Conservation (phyloP, 306 rosid species). For the Aeschynomene evenia region DNA sequence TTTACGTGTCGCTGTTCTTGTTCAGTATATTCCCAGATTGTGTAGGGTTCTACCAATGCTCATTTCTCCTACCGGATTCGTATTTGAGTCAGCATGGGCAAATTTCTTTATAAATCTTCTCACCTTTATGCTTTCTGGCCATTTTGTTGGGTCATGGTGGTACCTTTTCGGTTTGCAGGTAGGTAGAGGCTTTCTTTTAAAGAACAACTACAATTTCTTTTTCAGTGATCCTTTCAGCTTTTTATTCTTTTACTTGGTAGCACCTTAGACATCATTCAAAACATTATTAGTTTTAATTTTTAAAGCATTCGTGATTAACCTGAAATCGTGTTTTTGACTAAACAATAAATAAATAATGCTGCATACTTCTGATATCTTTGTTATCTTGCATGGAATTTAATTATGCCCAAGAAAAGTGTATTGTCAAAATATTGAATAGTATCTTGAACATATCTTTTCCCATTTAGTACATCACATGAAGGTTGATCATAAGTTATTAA, state of each 20-base stretch:
- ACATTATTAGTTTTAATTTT: neutral
- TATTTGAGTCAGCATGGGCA: slow-evolving; percentile 84
- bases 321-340: neutral
- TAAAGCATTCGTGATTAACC: neutral
- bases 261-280: slow-evolving; percentile 3
- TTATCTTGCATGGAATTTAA: neutral
- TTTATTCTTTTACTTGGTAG: neutral
- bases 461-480: neutral
- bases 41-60: slow-evolving; percentile 71
- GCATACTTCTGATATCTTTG: neutral
- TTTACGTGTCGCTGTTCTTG: slow-evolving; percentile 52
- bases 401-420: neutral
- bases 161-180: slow-evolving; percentile 89
- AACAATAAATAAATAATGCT: neutral
- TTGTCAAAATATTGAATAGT: neutral
- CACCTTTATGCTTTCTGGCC: slow-evolving; percentile 71
- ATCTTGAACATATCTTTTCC: neutral
- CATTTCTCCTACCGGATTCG: slow-evolving; percentile 58
- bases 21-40: slow-evolving; percentile 73
- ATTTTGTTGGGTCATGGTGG: slow-evolving; percentile 81
- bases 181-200: slow-evolving; percentile 16
- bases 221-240: neutral
- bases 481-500: slow-evolving; percentile 24
- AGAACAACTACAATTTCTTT: neutral
- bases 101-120: slow-evolving; percentile 75